Base-by-base conservation (phyloP, 495 filamentous ascomycete genomes). In the Trichoderma orchidacearum region DNA sequence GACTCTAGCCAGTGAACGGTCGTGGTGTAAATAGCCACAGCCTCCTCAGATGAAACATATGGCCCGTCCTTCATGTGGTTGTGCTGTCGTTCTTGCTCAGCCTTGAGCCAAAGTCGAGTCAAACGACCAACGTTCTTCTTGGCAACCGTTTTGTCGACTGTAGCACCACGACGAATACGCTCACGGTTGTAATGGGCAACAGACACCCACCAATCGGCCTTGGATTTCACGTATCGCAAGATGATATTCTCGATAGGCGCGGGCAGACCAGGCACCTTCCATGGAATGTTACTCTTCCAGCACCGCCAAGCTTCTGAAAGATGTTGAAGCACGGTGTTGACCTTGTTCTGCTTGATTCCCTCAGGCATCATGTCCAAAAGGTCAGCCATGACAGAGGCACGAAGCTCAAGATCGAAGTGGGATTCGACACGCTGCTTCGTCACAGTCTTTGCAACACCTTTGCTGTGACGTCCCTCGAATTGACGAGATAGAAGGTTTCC, bases 331-430 rank as follows among this genome's bases (percentile, higher is more conserved):
- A 99, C 92, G 1, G 93, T 95, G 67, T 97, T 95, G 69, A 99
- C 91, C 72, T 99, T 99, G 72, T 92, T 99, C 66, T 96, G 92
- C 72, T 96, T 96, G 77, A 99, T 96, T 56, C 94, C 94, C 67
- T 96, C 94, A 1, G 94, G 94, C 94, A 99, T 99, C 94, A 99
- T 99, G 63, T 99, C 94, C 85, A 96, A 96, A 28, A 99, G 74
- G 73, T 99, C 94, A 18, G 91, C 89, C 89, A 99, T 99, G 52
- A 99, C 94, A 0, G 94, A 96, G 17, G 94, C 94, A 65, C 94
- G 89, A 36, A 99, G 81, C 71, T 99, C 94, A 55, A 99, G 81
- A 68, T 99, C 94, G 62, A 97, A 99, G 68, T 99, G 94, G 30
- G 91, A 96, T 71, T 99, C 94, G 28, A 99, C 94, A 70, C 94